Percentiles rank a stretch among this genome's conserved stretches.
Evolutionary conservation across 1,284 basidiomycete species (phyloP).

Genomic region (Cerioporus squamosus): DNA sequence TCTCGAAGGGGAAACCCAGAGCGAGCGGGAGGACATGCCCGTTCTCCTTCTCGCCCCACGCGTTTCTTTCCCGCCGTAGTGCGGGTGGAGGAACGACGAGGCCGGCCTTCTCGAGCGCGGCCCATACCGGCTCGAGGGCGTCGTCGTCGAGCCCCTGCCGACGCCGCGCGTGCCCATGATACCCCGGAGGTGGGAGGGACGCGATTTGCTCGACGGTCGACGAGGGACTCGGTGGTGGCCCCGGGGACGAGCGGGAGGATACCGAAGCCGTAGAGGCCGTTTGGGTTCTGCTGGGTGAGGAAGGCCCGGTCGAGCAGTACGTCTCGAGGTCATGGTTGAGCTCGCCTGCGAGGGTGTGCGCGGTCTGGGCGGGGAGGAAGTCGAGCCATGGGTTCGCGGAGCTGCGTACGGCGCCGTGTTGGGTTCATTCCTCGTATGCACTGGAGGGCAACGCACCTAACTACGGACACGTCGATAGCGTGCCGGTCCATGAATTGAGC

Average conservation of each 20-base stretch:
- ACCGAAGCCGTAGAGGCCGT: slow-evolving; percentile 83
- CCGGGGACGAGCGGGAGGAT: slow-evolving; percentile 79
- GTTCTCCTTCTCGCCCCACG: slow-evolving; percentile 77
- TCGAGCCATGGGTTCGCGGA: slow-evolving; percentile 91
- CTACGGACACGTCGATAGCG: slow-evolving; percentile 71
- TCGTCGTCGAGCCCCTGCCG: slow-evolving; percentile 83
- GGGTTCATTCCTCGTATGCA: neutral
- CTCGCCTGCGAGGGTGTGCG: slow-evolving; percentile 63
- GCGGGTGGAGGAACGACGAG: slow-evolving; percentile 84
- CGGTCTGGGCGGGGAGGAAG: slow-evolving; percentile 73
- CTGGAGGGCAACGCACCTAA: slow-evolving; percentile 48
- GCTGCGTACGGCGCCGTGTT: slow-evolving; percentile 39
- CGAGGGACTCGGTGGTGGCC: slow-evolving; percentile 55
- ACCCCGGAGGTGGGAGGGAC: slow-evolving; percentile 71
- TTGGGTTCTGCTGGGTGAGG: slow-evolving; percentile 44
- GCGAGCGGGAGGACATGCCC: slow-evolving; percentile 87
- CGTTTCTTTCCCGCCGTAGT: slow-evolving; percentile 70
- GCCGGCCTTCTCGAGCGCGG: slow-evolving; percentile 64
- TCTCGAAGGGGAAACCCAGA: slow-evolving; percentile 88
- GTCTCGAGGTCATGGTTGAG: slow-evolving; percentile 79
- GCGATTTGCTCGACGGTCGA: slow-evolving; percentile 71
- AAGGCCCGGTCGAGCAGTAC: slow-evolving; percentile 72
- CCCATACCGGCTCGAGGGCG: slow-evolving; percentile 78
- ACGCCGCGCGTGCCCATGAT: slow-evolving; percentile 83
- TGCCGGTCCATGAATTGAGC: slow-evolving; percentile 80